Conservation (phyloP, 306 rosid genomes). For the Inga laurina region DNA sequence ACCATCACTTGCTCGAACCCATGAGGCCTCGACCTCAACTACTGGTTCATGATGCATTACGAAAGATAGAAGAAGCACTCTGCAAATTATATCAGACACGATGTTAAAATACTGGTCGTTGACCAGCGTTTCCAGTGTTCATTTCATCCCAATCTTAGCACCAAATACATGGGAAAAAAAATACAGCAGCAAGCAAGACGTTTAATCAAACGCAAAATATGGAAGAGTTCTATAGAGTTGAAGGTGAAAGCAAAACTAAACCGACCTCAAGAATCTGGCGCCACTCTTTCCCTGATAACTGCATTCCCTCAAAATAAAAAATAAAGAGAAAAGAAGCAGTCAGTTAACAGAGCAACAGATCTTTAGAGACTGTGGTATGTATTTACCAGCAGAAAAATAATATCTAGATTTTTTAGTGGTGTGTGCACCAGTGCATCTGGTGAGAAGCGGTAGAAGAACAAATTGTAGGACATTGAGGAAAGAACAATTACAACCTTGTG, state of each 20-base stretch:
- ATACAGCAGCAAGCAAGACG: slow-evolving; percentile 18
- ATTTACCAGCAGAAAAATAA: neutral
- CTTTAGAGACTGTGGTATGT: neutral
- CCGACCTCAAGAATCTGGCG: slow-evolving; percentile 92
- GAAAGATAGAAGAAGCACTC: slow-evolving; percentile 51
- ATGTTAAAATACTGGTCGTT: slow-evolving; percentile 45
- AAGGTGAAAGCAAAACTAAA: slow-evolving; percentile 11
- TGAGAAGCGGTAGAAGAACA: neutral
- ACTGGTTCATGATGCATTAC: slow-evolving; percentile 55
- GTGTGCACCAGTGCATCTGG: neutral
- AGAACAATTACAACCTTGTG: slow-evolving; percentile 62
- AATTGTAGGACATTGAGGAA: slow-evolving; percentile 7
- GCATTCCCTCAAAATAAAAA: slow-evolving; percentile 35
- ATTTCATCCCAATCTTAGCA: slow-evolving; percentile 34
- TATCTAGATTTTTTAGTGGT: neutral
- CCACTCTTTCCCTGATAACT: slow-evolving; percentile 90
- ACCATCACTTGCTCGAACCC: slow-evolving; percentile 57
- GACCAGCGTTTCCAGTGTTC: slow-evolving; percentile 43
- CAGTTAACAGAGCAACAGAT: slow-evolving; percentile 25
- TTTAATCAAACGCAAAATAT: slow-evolving; percentile 19
- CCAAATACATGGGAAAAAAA: slow-evolving; percentile 10
- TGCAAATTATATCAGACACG: slow-evolving; percentile 64
- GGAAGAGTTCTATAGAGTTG: neutral
- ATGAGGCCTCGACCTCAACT: slow-evolving; percentile 73
- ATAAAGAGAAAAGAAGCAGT: slow-evolving; percentile 22